phyloP scores from a whole-genome alignment of 192 early-diverging fungal species.

The Coemansia sp. region DNA sequence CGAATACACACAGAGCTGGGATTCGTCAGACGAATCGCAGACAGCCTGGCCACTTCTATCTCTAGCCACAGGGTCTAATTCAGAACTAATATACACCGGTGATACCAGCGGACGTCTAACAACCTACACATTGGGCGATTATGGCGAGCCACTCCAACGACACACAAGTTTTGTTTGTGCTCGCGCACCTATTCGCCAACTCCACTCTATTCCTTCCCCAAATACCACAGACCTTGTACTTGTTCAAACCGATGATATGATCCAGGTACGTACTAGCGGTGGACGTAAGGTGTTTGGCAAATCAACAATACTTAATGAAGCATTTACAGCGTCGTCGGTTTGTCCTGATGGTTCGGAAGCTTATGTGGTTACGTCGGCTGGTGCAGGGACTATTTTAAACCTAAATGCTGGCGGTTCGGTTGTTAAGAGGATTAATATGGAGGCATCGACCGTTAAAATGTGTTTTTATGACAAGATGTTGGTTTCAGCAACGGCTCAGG shows the following conservation, averaged over 20 bases:
- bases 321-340: slow-evolving; percentile 27
- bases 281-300: slow-evolving; percentile 48
- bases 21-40: slow-evolving; percentile 5
- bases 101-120: slow-evolving; percentile 76
- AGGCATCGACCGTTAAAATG: slow-evolving; percentile 17
- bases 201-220: slow-evolving; percentile 59
- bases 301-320: slow-evolving; percentile 56
- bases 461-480: slow-evolving; percentile 4
- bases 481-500: slow-evolving; percentile 23
- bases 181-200: slow-evolving; percentile 63
- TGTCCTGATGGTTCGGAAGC: slow-evolving; percentile 37
- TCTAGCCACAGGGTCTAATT: slow-evolving; percentile 59
- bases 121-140: slow-evolving; percentile 56
- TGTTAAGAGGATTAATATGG: slow-evolving; percentile 14
- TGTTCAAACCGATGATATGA: slow-evolving; percentile 59
- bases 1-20: slow-evolving; percentile 45
- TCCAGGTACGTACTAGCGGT: slow-evolving; percentile 61
- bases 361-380: slow-evolving; percentile 40
- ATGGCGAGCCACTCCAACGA: slow-evolving; percentile 56
- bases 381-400: slow-evolving; percentile 36
- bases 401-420: slow-evolving; percentile 20
- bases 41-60: slow-evolving; percentile 32
- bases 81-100: slow-evolving; percentile 86
- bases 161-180: slow-evolving; percentile 74
- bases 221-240: slow-evolving; percentile 52